phyloP scores from a whole-genome alignment of 192 early-diverging fungal species.

The Endogone sp. region DNA sequence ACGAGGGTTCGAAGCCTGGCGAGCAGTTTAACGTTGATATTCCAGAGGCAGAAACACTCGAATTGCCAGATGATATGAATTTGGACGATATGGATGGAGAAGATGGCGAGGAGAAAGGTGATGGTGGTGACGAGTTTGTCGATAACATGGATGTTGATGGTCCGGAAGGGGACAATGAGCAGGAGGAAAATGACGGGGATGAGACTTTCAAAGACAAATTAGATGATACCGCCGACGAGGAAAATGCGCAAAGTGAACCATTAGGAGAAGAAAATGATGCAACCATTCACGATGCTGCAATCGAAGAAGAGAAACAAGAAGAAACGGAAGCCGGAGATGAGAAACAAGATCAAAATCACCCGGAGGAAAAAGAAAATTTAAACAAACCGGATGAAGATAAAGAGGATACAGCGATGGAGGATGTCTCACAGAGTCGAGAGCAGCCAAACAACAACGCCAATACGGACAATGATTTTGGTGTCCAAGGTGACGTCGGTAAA shows the following conservation, averaged over 20 bases:
- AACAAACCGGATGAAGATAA: no score
- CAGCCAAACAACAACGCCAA: no score
- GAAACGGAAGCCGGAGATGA: constrained; percentile 9
- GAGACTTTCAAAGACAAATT: constrained; percentile 31
- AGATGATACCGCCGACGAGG: constrained; percentile 30
- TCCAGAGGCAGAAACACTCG: constrained; percentile 70
- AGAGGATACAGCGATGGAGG: no score
- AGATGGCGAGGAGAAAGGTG: constrained; percentile 49
- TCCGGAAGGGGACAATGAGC: constrained; percentile 45
- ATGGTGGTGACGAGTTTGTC: constrained; percentile 55
- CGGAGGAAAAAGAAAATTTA: constrained; percentile 19
- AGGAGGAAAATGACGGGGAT: constrained; percentile 31
- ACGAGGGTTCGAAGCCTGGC: constrained; percentile 35
- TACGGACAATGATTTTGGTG: no score
- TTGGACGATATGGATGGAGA: constrained; percentile 59
- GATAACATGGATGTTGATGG: no score
- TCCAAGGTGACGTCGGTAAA: no score
- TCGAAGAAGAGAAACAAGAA: no score
- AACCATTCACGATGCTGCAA: constrained; percentile 17
- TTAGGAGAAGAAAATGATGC: constrained; percentile 39
- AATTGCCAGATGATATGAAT: constrained; percentile 76
- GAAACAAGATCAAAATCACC: constrained; percentile 19
- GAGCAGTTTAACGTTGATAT: constrained; percentile 47
- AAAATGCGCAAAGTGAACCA: constrained; percentile 40
- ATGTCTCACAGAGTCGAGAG: no score